Conservation (phyloP, 2,329 filamentous ascomycete species). For the Monosporascus sp. region DNA sequence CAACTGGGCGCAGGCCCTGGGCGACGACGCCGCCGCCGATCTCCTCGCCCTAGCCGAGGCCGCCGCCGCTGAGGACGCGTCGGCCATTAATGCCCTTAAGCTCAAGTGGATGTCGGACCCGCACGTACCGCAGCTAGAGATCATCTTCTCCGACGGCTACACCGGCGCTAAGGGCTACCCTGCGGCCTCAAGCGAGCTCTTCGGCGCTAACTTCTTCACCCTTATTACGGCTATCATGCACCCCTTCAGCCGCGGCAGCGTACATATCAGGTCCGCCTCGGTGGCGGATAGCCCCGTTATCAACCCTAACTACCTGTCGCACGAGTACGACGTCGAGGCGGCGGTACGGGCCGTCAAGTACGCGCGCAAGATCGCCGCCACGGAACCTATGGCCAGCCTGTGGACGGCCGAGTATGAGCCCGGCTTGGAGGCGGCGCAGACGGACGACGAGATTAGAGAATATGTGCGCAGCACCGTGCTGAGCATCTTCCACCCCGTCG, state of each 20-base stretch:
- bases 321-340: not conserved
- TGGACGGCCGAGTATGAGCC: not conserved
- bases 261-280: not conserved
- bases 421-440: not conserved
- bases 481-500: not conserved
- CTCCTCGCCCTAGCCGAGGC: too few species aligned
- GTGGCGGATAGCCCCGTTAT: not conserved
- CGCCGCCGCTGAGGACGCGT: too few species aligned
- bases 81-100: too few species aligned
- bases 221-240: not conserved
- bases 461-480: not conserved
- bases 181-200: not conserved
- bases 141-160: too few species aligned
- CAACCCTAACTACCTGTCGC: not conserved
- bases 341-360: not conserved
- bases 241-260: not conserved
- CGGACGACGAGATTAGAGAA: not conserved
- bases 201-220: not conserved
- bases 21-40: too few species aligned
- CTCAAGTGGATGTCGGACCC: too few species aligned
- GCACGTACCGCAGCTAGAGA: too few species aligned
- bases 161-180: not conserved
- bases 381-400: not conserved
- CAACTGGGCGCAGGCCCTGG: too few species aligned
- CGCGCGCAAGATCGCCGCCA: not conserved